These are phyloP conservation scores for Margaritispora aquatica DNA, from an alignment of 495 filamentous ascomycete species.

Conservation along the genomic window DNA sequence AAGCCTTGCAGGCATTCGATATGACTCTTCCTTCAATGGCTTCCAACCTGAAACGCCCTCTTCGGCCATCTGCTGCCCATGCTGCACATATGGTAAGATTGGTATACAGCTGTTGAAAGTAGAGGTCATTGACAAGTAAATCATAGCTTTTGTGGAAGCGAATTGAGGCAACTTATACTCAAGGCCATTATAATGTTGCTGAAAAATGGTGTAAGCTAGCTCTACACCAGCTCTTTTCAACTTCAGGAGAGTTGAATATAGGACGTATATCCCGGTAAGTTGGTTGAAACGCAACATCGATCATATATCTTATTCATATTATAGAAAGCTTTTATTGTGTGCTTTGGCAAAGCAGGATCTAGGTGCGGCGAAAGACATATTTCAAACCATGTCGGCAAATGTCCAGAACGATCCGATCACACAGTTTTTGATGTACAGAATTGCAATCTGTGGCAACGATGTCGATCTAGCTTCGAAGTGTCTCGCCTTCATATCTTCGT, in stretches of 20 bases:
- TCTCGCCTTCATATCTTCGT: slow-evolving; percentile 44
- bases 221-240: slow-evolving; percentile 57
- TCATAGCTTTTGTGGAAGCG: slow-evolving; percentile 73
- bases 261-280: slow-evolving; percentile 62
- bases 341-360: slow-evolving; percentile 49
- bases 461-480: slow-evolving; percentile 49
- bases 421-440: slow-evolving; percentile 67
- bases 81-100: slow-evolving; percentile 61
- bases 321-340: slow-evolving; percentile 66
- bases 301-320: slow-evolving; percentile 9
- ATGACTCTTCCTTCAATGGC: slow-evolving; percentile 35
- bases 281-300: background rate
- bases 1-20: slow-evolving; percentile 27
- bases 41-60: slow-evolving; percentile 27
- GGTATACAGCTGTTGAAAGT: background rate
- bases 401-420: slow-evolving; percentile 55
- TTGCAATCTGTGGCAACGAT: slow-evolving; percentile 56
- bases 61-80: slow-evolving; percentile 53
- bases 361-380: slow-evolving; percentile 44
- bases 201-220: slow-evolving; percentile 68
- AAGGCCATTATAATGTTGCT: slow-evolving; percentile 45
- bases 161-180: slow-evolving; percentile 49
- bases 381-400: slow-evolving; percentile 53
- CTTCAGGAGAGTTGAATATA: slow-evolving; percentile 54
- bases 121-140: background rate